A percentile compares a stretch with the other conserved stretches of the same genome.
phyloP scores from a whole-genome alignment of 1,284 basidiomycete species.

The Rhodotorula sp. region DNA sequence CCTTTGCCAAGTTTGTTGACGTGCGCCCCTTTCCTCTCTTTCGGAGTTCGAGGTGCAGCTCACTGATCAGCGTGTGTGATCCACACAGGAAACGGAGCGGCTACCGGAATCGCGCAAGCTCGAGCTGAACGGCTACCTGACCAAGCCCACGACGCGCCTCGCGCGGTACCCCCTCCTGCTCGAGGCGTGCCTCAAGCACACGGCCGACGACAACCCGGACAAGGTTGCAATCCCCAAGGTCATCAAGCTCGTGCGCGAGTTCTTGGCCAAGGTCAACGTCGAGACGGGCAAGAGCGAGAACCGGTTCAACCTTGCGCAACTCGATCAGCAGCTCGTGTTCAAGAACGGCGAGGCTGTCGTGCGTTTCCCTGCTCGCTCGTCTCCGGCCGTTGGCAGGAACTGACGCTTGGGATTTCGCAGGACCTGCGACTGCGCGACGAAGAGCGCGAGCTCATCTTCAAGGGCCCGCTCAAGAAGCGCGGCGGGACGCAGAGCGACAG shows the following conservation, averaged over 20 bases:
- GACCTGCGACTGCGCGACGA: constrained; percentile 84
- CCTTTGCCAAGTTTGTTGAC: constrained; percentile 96
- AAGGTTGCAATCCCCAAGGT: constrained; percentile 77
- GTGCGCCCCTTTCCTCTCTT: constrained; percentile 54
- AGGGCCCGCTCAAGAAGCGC: constrained; percentile 88
- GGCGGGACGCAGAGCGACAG: constrained; percentile 74
- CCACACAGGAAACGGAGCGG: constrained; percentile 83
- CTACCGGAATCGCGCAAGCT: constrained; percentile 93
- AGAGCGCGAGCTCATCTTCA: constrained; percentile 87
- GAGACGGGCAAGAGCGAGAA: constrained; percentile 93
- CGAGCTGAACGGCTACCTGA: constrained; percentile 96
- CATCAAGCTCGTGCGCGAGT: constrained; percentile 75
- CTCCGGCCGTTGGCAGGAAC: no score
- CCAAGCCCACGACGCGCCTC: constrained; percentile 95
- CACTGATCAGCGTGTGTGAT: no score
- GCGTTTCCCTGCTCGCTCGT: constrained; percentile 52
- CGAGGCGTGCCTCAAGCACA: constrained; percentile 90
- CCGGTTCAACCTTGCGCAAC: constrained; percentile 84
- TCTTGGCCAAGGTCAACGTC: constrained; percentile 83
- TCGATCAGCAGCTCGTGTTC: constrained; percentile 85
- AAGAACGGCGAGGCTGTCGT: constrained; percentile 81
- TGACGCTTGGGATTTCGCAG: no score
- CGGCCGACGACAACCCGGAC: constrained; percentile 86
- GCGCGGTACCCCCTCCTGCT: constrained; percentile 93
- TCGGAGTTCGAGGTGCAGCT: neutral